A percentile compares a stretch with the other conserved stretches of the same genome.
phyloP scores from a whole-genome alignment of 2,329 filamentous ascomycete genomes.

The Aurifilum marmelostoma region DNA sequence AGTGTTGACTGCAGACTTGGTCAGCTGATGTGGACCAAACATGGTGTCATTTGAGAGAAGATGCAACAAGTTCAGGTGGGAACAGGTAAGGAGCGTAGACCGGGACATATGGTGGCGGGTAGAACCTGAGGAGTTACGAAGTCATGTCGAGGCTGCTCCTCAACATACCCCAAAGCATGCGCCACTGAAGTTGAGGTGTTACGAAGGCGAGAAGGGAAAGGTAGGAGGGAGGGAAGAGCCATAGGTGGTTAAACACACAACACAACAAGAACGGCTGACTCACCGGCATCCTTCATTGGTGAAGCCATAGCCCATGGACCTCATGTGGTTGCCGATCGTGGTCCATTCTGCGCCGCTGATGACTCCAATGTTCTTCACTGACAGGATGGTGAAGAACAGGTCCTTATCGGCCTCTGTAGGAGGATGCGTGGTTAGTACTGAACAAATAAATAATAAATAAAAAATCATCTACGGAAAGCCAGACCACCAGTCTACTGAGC shows the following conservation, averaged over 20 bases:
- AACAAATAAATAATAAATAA: no score
- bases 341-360: constrained; percentile 67
- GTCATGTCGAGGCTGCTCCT: not conserved
- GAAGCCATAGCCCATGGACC: constrained; percentile 62
- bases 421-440: constrained; percentile 13
- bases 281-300: constrained; percentile 68
- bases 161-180: not conserved
- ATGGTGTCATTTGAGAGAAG: not conserved
- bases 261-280: constrained; percentile 38
- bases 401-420: constrained; percentile 58
- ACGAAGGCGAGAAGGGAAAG: constrained; percentile 19
- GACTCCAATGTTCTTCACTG: constrained; percentile 65
- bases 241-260: not conserved
- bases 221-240: not conserved
- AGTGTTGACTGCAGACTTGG: constrained; percentile 57
- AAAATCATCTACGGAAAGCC: not conserved
- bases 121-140: not conserved
- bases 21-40: constrained; percentile 24
- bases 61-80: not conserved
- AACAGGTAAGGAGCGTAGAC: not conserved
- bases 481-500: constrained; percentile 39
- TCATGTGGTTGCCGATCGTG: constrained; percentile 64
- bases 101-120: not conserved
- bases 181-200: not conserved
- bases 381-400: constrained; percentile 65